These are phyloP conservation scores for Actinomucor elegans DNA, from an alignment of 371 early-diverging fungal species.

Conservation along the genomic window DNA sequence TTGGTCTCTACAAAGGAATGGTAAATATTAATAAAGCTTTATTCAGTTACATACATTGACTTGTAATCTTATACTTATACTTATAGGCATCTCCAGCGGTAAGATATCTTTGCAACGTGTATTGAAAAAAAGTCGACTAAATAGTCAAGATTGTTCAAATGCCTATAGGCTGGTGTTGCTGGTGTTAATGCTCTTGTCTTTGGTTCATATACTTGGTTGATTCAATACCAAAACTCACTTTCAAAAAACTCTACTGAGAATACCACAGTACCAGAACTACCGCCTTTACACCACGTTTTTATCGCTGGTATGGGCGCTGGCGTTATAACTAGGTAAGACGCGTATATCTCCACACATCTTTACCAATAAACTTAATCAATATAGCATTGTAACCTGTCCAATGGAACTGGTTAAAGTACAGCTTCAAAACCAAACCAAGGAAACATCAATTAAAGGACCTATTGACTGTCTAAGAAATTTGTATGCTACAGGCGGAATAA, in stretches of 20 bases:
- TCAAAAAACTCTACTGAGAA: background rate
- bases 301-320: conserved; percentile 68
- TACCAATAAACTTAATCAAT: background rate
- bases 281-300: conserved; percentile 49
- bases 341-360: too few relatives aligned
- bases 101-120: too few relatives aligned
- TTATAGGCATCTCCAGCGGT: conserved; percentile 55
- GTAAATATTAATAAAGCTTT: conserved; percentile 30
- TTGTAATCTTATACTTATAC: background rate
- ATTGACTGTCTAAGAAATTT: conserved; percentile 63
- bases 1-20: conserved; percentile 69
- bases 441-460: conserved; percentile 42
- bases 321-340: conserved; percentile 61
- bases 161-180: conserved; percentile 61
- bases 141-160: background rate
- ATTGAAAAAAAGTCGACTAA: too few relatives aligned
- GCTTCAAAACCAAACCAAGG: conserved; percentile 53
- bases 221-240: conserved; percentile 56
- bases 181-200: conserved; percentile 67
- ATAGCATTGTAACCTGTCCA: conserved; percentile 58
- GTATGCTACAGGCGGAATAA: conserved; percentile 56
- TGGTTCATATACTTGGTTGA: conserved; percentile 61
- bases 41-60: background rate
- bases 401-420: conserved; percentile 72
- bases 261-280: background rate